These are phyloP conservation scores for Mallotus nudiflorus DNA, from an alignment of 345 rosid genomes.

Conservation along the genomic window DNA sequence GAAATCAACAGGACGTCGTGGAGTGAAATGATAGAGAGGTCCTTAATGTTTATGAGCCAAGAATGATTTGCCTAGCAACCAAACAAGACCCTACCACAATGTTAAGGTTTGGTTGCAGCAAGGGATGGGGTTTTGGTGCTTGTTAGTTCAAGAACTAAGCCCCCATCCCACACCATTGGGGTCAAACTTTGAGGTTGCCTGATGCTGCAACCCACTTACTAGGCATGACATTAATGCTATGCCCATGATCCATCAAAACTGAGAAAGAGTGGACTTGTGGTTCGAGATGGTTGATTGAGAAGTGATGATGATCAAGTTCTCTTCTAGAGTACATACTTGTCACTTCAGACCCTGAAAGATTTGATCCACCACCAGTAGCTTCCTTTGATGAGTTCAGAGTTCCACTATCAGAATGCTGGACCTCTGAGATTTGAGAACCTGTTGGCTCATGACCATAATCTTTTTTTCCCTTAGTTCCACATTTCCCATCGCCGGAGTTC, in stretches of 20 bases:
- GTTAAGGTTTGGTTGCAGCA: slow-evolving; percentile 40
- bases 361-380: slow-evolving; percentile 42
- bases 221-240: slow-evolving; percentile 60
- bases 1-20: slow-evolving; percentile 2
- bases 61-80: slow-evolving; percentile 97
- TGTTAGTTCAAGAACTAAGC: slow-evolving; percentile 17
- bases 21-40: slow-evolving; percentile 25
- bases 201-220: slow-evolving; percentile 73
- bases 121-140: slow-evolving; percentile 23
- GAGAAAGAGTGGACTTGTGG: slow-evolving; percentile 46
- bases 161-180: slow-evolving; percentile 29
- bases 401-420: slow-evolving; percentile 73
- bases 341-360: slow-evolving; percentile 66
- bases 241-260: slow-evolving; percentile 41
- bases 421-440: slow-evolving; percentile 77
- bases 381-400: slow-evolving; percentile 59
- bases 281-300: slow-evolving; percentile 36
- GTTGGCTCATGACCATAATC: slow-evolving; percentile 32
- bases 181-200: slow-evolving; percentile 61
- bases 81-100: too few species aligned
- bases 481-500: slow-evolving; percentile 45
- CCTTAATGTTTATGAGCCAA: slow-evolving; percentile 57
- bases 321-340: slow-evolving; percentile 62
- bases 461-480: slow-evolving; percentile 38
- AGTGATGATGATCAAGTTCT: slow-evolving; percentile 27